Evolutionary conservation across 2,329 filamentous ascomycete species (phyloP), one percentile per base, ranked within the genome.

Genomic region (Colletotrichum acutatum): DNA sequence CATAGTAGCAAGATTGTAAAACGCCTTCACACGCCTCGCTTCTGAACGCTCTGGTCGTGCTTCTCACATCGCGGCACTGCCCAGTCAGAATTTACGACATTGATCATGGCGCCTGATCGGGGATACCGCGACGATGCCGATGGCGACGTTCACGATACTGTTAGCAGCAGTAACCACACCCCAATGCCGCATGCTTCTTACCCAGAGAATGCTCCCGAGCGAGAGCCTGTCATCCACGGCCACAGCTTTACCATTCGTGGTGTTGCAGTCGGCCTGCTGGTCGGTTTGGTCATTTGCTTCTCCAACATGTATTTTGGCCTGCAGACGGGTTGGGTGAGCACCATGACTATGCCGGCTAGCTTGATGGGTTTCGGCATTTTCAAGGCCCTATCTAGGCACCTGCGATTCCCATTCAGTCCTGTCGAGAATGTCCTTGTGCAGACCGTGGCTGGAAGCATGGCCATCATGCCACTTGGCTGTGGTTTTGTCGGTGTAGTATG

Each of bases 291-390:
- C 68, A 98, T 98, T 79, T 97, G 94, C 80, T 98, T 98, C 81
- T 97, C 94, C 65, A 99, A 99, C 81, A 98, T 97, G 87, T 99
- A 98, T 83, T 99, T 99, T 81, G 97, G 97, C n/a, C 87, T 99
- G 37, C 97, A 98, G 84, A 97, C 94, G 32, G 86, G 86, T 75
- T 89, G 86, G 87, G 70, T 75, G 19, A 90, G 92, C 78, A 94
- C 94, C 76, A 98, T 99, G 97, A 94, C 95, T 19, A 98, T 99
- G 95, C 97, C 97, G 0, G 94, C 95, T 1, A 97, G 95, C 26
- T 86, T 99, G 72, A 94, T 99, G 79, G 96, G 97, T 2, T 98
- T 98, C 80, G 96, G 95, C 12, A 93, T 97, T 77, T 99, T 99
- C 87, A 95, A 94, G 78, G 88, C 92, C 6, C 83, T 98, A 1